Evolutionary conservation across 2,329 filamentous ascomycete genomes (phyloP), one percentile per base, ranked within the genome.

Genomic region (Phymatotrichopsis omnivora): DNA sequence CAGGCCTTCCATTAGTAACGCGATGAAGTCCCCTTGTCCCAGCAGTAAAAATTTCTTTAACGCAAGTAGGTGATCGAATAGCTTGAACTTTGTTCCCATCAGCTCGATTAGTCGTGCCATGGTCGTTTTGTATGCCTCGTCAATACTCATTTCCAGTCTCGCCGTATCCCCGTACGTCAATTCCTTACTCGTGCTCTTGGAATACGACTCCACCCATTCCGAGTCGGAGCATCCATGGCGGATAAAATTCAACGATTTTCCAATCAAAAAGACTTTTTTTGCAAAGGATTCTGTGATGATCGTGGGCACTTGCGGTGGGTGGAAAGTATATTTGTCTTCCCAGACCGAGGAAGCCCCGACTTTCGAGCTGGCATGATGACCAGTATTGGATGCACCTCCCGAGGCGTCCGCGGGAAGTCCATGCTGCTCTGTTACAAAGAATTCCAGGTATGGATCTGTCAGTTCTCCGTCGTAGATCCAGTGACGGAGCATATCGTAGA

Each of bases 391-490:
- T 45, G 42, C 62, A n/a, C 52, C 54, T 30, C 36, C 36, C 20
- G 16, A 12, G 62, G 23, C 62, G 60, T 32, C 70, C 65, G 34
- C 66, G 65, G 44, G 45, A 28, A 41, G 45, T 4, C 75, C 71
- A 41, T 79, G 75, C 56, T 89, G 85, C 62, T 95, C 85, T 16
- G 78, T 78, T 16, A 98, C 87, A 58, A 98, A 96, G 65, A 98
- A 98, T 60, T 98, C 91, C 45, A 78, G 73, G 59, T 87, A 95
- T 0, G 93, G 91, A 63, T 98, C 91, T n/a, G 85, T 86, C 11
- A 98, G 73, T 67, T 98, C 93, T 50, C 91, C 91, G 59, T 98
- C 89, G 60, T 98, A 98, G 39, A 98, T 94, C 91, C 91, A 98
- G 58, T 85, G 82, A 43, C 86, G 78, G 42, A 98, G 70, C 68